Evolutionary conservation across 1,139 yeast genomes (phyloP), one percentile per base, ranked within the genome.

Genomic region (Oligophagozyma castellii): DNA sequence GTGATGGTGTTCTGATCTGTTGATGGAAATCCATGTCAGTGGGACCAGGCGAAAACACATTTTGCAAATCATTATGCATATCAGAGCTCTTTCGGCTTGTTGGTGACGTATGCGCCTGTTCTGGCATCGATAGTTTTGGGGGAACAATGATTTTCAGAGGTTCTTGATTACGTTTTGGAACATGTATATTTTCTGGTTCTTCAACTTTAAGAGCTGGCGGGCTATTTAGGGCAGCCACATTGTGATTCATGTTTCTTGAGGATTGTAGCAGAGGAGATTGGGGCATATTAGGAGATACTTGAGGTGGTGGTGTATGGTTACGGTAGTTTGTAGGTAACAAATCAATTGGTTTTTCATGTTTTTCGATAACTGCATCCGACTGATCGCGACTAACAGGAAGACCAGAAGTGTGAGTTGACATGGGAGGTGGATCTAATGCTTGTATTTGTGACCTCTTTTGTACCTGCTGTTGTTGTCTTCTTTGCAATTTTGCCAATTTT

Each of bases 41-140:
- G 5, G 46, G 43, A 4, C 38, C 30, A 16, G 45, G 42, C 4
- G 43, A 38, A 15, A 48, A 29, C 2, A 44, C 50, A 26, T 32
- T 35, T 21, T 45, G 44, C 22, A 43, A 34, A 8, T 42, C 48
- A 23, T 37, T 36, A 14, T 31, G 38, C 5, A 30, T 32, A n/a
- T 47, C 54, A 12, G 43, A 28, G 13, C 42, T 32, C 33, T 46
- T 43, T 33, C 48, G 38, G 11, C 42, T 34, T 12, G 53, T 54
- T 24, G 66, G 62, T 0, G 77, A 63, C 2, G 79, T 73, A 44
- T 76, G 80, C 0, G 81, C 83, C 38, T 73, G 80, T 41, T 73
- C 76, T 6, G 84, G 84, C 44, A 69, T 64, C 10, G 74, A 36
- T 19, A 65, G 39, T 22, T 56, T 53, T 5, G 67, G 61, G 16